phyloP scores from a whole-genome alignment of 441 rosid species.

The Syzygium syzygioides region DNA sequence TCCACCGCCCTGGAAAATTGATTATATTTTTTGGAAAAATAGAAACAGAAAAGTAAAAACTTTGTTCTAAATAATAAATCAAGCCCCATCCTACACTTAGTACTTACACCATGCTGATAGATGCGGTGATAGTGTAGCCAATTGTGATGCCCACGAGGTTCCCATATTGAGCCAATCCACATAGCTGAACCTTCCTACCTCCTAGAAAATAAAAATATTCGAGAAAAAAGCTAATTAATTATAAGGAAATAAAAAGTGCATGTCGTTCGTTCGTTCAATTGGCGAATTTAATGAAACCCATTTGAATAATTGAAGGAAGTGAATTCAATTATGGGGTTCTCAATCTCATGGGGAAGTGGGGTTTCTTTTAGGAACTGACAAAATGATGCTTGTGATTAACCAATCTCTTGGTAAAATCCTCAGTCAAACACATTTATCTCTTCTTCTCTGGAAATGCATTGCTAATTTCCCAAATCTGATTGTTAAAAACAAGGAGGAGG shows the following conservation, averaged over 20 bases:
- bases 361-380: neutral
- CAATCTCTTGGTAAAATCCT: neutral
- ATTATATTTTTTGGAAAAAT: neutral
- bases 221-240: neutral
- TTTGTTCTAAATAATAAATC: neutral
- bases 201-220: constrained; percentile 26
- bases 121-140: constrained; percentile 88
- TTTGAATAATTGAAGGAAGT: neutral
- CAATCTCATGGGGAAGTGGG: neutral
- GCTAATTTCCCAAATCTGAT: neutral
- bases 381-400: neutral
- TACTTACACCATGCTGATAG: constrained; percentile 93
- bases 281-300: neutral
- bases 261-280: neutral
- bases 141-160: constrained; percentile 65
- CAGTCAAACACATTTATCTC: neutral
- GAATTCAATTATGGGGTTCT: neutral
- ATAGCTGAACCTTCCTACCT: constrained; percentile 66
- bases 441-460: neutral
- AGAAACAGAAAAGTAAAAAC: neutral
- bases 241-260: neutral
- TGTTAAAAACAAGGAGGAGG: neutral
- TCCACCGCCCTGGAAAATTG: constrained; percentile 50
- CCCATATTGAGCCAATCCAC: constrained; percentile 79
- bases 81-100: neutral